Conservation (phyloP, 331 rosid genomes). For the Quercus lobata region DNA sequence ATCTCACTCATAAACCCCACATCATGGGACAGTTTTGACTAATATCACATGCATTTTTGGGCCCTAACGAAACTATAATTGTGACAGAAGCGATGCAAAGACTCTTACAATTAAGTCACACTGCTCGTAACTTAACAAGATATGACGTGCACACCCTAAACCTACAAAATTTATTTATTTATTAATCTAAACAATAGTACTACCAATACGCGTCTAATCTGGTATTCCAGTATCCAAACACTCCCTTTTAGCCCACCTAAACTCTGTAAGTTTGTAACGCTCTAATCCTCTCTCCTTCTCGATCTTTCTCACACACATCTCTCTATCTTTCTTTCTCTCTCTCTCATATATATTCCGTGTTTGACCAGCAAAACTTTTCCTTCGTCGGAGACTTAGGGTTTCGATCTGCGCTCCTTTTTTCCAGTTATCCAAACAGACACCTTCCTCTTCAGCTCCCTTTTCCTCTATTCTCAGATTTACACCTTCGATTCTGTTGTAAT, state of each 20-base stretch:
- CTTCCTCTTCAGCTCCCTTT: too few relatives aligned
- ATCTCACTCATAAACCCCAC: too few relatives aligned
- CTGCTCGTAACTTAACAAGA: conserved; percentile 5
- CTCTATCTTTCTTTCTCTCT: background rate
- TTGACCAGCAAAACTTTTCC: conserved; percentile 7
- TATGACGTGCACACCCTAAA: conserved; percentile 2
- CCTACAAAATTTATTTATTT: too few relatives aligned
- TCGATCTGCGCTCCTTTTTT: background rate
- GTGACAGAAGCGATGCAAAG: fast-evolving
- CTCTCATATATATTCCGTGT: background rate
- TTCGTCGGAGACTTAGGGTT: conserved; percentile 10
- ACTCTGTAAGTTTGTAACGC: background rate
- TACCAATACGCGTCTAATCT: background rate
- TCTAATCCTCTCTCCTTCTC: conserved; percentile 4
- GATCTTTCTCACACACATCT: background rate
- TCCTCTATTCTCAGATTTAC: background rate
- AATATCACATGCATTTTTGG: too few relatives aligned
- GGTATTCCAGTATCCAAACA: conserved; percentile 17
- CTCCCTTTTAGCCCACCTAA: conserved; percentile 17
- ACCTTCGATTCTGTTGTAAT: background rate
- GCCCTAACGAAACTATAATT: too few relatives aligned
- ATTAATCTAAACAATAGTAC: background rate
- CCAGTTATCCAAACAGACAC: background rate
- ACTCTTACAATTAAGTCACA: too few relatives aligned
- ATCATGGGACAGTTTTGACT: too few relatives aligned